phyloP scores from a whole-genome alignment of 495 filamentous ascomycete species.

The Xylaria sp. region DNA sequence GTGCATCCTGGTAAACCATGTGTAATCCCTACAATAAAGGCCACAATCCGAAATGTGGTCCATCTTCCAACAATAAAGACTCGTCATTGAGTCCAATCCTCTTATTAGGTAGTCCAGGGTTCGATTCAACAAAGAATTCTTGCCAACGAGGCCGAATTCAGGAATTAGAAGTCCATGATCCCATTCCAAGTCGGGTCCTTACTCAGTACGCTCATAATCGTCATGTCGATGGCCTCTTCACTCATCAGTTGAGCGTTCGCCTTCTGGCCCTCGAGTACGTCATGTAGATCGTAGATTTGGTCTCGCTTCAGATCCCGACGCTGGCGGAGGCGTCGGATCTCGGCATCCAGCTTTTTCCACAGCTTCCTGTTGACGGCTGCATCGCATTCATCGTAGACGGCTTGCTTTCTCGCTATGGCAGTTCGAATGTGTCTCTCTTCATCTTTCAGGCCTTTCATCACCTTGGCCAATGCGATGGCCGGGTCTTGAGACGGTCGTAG shows the following conservation, averaged over 20 bases:
- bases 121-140: background rate
- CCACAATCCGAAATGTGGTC: background rate
- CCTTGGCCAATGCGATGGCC: slow-evolving; percentile 75
- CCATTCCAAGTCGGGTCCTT: slow-evolving; percentile 51
- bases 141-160: background rate
- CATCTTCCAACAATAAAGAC: background rate
- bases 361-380: slow-evolving; percentile 68
- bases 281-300: slow-evolving; percentile 87
- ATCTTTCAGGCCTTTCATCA: slow-evolving; percentile 81
- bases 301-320: slow-evolving; percentile 81
- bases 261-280: slow-evolving; percentile 87
- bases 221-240: slow-evolving; percentile 71
- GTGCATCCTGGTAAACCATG: background rate
- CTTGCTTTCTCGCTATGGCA: slow-evolving; percentile 64
- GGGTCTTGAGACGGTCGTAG: slow-evolving; percentile 79
- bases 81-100: background rate
- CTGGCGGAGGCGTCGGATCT: slow-evolving; percentile 68
- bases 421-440: slow-evolving; percentile 83
- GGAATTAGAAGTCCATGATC: slow-evolving; percentile 38
- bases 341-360: slow-evolving; percentile 67
- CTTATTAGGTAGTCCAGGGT: background rate
- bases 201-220: slow-evolving; percentile 53
- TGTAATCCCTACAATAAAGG: background rate
- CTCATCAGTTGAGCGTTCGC: slow-evolving; percentile 68
- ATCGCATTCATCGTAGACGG: slow-evolving; percentile 71